These are phyloP conservation scores for Gossypium mustelinum DNA, from an alignment of 345 rosid species.

Conservation along the genomic window DNA sequence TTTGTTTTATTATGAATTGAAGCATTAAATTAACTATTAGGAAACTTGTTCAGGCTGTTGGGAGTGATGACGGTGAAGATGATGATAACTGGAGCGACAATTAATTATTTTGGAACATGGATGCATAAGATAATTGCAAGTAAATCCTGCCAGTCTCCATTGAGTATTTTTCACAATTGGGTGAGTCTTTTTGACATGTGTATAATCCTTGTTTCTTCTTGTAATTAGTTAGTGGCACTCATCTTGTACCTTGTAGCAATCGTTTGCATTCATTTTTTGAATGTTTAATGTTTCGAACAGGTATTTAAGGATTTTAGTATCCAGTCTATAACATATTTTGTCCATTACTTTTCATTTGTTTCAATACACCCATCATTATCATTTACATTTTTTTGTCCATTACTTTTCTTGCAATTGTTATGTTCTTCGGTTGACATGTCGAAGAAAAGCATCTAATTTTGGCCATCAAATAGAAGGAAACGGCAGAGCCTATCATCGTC, in stretches of 20 bases:
- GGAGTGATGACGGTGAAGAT: slow-evolving; percentile 68
- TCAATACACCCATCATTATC: background rate
- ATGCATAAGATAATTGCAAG: background rate
- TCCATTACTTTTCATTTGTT: background rate
- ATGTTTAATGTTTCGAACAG: slow-evolving; percentile 17
- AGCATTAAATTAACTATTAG: background rate
- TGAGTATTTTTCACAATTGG: slow-evolving; percentile 11
- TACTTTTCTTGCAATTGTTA: too few species aligned
- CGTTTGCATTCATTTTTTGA: slow-evolving; percentile 24
- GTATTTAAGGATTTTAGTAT: background rate
- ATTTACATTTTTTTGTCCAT: background rate
- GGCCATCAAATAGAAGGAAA: background rate
- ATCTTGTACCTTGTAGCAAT: background rate
- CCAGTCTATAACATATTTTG: background rate
- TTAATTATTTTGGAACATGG: slow-evolving; percentile 9
- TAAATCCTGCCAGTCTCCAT: slow-evolving; percentile 7
- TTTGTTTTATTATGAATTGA: slow-evolving; percentile 10
- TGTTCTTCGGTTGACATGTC: background rate
- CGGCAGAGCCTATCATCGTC: background rate
- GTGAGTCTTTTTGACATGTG: slow-evolving; percentile 24
- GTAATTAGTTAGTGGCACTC: slow-evolving; percentile 34
- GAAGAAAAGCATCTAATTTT: background rate
- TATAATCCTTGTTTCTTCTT: slow-evolving; percentile 26
- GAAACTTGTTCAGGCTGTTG: slow-evolving; percentile 63
- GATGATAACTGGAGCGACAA: slow-evolving; percentile 83